Evolutionary conservation across 2,329 filamentous ascomycete genomes (phyloP).

Genomic region (Colletotrichum abscissum): DNA sequence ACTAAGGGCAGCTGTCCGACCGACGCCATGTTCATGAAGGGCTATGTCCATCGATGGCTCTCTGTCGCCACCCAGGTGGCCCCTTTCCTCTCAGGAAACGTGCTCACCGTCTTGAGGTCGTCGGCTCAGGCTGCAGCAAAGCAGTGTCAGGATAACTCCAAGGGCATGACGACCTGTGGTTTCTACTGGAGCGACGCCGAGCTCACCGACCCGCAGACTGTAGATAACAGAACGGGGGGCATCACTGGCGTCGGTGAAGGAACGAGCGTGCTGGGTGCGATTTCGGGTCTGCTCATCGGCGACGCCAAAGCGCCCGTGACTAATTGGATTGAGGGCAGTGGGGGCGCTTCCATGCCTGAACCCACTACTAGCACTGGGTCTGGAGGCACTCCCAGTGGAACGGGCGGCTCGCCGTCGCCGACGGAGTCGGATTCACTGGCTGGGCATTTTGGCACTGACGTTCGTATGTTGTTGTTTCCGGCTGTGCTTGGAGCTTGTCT

Average conservation of each 20-base stretch:
- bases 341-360: neutral
- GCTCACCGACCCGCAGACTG: constrained; percentile 49
- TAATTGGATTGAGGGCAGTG: neutral
- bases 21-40: constrained; percentile 71
- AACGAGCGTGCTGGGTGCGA: constrained; percentile 55
- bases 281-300: constrained; percentile 52
- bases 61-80: constrained; percentile 61
- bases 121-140: constrained; percentile 61
- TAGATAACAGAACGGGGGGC: constrained; percentile 47
- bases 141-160: constrained; percentile 56
- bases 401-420: neutral
- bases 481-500: no score
- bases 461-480: neutral
- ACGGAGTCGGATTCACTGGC: neutral
- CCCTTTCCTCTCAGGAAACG: constrained; percentile 55
- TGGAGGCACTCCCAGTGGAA: neutral
- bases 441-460: neutral
- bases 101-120: constrained; percentile 57
- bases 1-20: constrained; percentile 60
- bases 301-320: constrained; percentile 15
- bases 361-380: no score
- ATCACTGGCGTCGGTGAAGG: constrained; percentile 59
- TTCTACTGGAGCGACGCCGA: constrained; percentile 55
- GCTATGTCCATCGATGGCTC: constrained; percentile 64
- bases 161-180: constrained; percentile 52